Conservation (phyloP, 2,329 filamentous ascomycete species). For the Trichoderma gracile region DNA sequence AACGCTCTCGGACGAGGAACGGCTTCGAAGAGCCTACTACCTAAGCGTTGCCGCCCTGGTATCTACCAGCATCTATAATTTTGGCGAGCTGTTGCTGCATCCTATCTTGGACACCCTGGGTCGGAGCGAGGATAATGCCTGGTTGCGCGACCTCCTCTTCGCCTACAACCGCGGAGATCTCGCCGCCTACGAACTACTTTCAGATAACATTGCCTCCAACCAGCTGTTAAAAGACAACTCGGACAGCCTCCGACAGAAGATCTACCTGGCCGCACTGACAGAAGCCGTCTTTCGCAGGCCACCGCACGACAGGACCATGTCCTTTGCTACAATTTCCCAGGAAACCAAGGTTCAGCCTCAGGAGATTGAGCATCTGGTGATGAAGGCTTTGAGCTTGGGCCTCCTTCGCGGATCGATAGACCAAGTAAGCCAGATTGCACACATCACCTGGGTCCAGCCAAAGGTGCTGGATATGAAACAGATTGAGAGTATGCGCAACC, state of each 20-base stretch:
- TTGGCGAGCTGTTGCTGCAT: conserved; percentile 96
- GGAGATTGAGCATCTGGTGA: conserved; percentile 96
- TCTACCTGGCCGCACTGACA: conserved; percentile 92
- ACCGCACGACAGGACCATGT: conserved; percentile 93
- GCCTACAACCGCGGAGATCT: conserved; percentile 97
- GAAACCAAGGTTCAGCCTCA: conserved; percentile 90
- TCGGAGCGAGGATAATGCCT: conserved; percentile 70
- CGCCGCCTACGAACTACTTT: conserved; percentile 78
- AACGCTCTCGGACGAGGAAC: conserved; percentile 71
- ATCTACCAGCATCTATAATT: conserved; percentile 97
- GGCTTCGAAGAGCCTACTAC: conserved; percentile 83
- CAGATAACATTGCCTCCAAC: conserved; percentile 78
- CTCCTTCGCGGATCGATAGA: conserved; percentile 90
- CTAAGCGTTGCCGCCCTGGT: conserved; percentile 89
- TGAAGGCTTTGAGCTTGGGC: conserved; percentile 97
- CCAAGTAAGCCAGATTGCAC: conserved; percentile 89
- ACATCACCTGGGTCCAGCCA: conserved; percentile 98
- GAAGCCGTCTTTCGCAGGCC: conserved; percentile 95
- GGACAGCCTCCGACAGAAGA: conserved; percentile 91
- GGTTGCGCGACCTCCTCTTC: conserved; percentile 94
- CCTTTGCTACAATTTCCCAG: conserved; percentile 80
- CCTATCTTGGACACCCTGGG: conserved; percentile 85
- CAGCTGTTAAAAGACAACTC: conserved; percentile 76
- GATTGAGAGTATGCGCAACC: conserved; percentile 86
- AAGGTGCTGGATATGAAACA: conserved; percentile 96